A percentile compares a stretch with the other conserved stretches of the same genome.
These are phyloP conservation scores for Gaeumannomyces tritici DNA, from an alignment of 2,329 filamentous ascomycete genomes.

Conservation along the genomic window DNA sequence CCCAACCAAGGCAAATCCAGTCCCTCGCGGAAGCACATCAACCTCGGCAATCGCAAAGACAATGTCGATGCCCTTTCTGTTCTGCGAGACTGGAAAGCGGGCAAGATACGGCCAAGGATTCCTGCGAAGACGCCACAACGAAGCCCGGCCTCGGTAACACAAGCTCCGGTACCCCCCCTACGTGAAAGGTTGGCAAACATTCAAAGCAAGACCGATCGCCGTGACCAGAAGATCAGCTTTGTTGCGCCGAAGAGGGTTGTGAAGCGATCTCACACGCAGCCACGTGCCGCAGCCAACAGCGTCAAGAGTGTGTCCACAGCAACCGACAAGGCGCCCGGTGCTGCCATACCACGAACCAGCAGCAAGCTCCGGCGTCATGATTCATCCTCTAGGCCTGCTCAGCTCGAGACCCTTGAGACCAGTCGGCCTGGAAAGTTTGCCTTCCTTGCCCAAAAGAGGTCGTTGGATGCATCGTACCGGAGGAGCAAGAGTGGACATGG, in stretches of 20 bases:
- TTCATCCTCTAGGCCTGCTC: slow-evolving; percentile 35
- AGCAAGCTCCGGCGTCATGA: not conserved
- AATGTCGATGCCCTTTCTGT: slow-evolving; percentile 46
- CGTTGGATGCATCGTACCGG: slow-evolving; percentile 45
- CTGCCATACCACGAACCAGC: not conserved
- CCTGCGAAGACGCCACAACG: slow-evolving; percentile 1
- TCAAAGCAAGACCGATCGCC: not conserved
- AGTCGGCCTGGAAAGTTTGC: slow-evolving; percentile 18
- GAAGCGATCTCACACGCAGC: not conserved
- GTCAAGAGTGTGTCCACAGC: not conserved
- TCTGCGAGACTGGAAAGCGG: slow-evolving; percentile 46
- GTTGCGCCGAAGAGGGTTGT: not conserved
- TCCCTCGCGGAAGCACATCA: slow-evolving; percentile 45
- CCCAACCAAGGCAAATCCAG: slow-evolving; percentile 42
- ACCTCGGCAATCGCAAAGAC: slow-evolving; percentile 50
- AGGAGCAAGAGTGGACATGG: slow-evolving; percentile 18
- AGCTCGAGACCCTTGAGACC: slow-evolving; percentile 39
- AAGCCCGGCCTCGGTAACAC: not conserved
- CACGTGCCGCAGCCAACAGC: not conserved
- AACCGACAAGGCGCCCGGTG: not conserved
- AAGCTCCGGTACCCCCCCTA: not conserved
- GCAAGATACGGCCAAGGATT: slow-evolving; percentile 33
- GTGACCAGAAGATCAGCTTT: not conserved
- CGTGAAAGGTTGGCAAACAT: not conserved
- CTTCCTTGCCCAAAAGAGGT: slow-evolving; percentile 42